Conservation (phyloP, 768 basidiomycete genomes). For the Sutorius australiensis region DNA sequence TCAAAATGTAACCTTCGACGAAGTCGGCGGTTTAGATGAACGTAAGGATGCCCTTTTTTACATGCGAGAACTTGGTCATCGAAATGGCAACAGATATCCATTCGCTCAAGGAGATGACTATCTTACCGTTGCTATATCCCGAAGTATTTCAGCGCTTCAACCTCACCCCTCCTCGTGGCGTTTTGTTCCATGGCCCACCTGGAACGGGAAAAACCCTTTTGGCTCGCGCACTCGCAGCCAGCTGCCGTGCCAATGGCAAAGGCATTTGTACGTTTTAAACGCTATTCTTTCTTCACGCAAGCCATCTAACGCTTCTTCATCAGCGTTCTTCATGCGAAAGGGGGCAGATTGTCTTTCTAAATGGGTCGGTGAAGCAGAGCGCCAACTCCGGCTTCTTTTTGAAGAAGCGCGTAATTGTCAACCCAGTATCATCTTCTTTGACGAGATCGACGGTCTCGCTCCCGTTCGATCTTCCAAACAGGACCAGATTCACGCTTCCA, state of each 20-base stretch:
- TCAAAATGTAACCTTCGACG: conserved; percentile 90
- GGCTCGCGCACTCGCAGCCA: conserved; percentile 91
- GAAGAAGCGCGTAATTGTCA: conserved; percentile 92
- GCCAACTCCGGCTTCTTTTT: conserved; percentile 90
- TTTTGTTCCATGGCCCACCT: conserved; percentile 96
- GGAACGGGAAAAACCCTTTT: conserved; percentile 98
- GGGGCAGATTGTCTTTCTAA: conserved; percentile 97
- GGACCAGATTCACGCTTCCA: conserved; percentile 97
- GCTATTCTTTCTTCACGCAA: background rate
- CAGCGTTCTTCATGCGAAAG: conserved; percentile 99
- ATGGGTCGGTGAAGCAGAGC: conserved; percentile 99
- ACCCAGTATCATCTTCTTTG: conserved; percentile 98
- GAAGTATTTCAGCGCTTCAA: conserved; percentile 94
- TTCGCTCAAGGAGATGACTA: conserved; percentile 96
- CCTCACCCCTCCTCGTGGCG: conserved; percentile 93
- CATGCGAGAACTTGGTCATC: background rate
- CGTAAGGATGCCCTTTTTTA: conserved; percentile 46
- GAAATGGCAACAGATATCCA: conserved; percentile 68
- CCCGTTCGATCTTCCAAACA: conserved; percentile 98
- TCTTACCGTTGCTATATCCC: conserved; percentile 91
- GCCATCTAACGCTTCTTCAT: background rate
- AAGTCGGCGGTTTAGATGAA: conserved; percentile 93
- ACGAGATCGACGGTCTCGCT: conserved; percentile 98
- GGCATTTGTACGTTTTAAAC: conserved; percentile 69
- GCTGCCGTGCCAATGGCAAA: conserved; percentile 80